These are phyloP conservation scores for Saprolegnia diclina DNA, from an alignment of 352 stramenopile genomes.

Conservation along the genomic window DNA sequence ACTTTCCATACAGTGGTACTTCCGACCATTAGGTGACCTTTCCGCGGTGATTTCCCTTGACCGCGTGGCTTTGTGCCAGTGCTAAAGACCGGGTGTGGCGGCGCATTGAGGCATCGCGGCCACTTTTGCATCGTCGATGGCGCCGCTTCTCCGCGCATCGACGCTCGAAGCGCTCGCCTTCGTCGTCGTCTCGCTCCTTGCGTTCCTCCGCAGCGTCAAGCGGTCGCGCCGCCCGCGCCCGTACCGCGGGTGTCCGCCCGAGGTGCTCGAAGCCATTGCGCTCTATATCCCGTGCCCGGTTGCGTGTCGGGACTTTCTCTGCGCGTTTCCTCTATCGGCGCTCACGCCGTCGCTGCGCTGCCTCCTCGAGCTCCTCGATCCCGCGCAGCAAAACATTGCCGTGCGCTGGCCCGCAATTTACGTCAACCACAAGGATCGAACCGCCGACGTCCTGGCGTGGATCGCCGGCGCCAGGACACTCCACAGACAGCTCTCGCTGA, in stretches of 20 bases:
- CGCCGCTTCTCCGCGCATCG: no score
- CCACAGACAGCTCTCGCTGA: neutral
- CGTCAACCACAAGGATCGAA: neutral
- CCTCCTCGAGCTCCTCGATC: neutral
- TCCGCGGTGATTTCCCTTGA: no score
- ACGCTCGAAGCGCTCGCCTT: neutral
- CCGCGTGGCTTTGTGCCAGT: no score
- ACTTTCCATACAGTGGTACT: no score
- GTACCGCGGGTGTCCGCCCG: neutral
- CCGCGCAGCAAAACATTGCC: neutral
- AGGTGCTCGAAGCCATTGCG: neutral
- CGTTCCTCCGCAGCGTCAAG: neutral
- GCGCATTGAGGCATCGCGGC: no score
- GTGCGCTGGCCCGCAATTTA: neutral
- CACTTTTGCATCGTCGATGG: no score
- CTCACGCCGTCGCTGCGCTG: neutral
- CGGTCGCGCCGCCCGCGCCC: neutral
- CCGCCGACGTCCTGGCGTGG: neutral
- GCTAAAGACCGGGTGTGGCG: no score
- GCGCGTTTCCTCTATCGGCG: neutral
- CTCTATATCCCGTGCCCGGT: neutral
- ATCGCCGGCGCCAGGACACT: neutral
- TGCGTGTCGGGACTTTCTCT: neutral
- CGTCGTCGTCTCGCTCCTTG: neutral
- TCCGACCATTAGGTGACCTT: no score